Evolutionary conservation across 345 rosid species (phyloP).

Genomic region (Eucalyptus polyanthemos): DNA sequence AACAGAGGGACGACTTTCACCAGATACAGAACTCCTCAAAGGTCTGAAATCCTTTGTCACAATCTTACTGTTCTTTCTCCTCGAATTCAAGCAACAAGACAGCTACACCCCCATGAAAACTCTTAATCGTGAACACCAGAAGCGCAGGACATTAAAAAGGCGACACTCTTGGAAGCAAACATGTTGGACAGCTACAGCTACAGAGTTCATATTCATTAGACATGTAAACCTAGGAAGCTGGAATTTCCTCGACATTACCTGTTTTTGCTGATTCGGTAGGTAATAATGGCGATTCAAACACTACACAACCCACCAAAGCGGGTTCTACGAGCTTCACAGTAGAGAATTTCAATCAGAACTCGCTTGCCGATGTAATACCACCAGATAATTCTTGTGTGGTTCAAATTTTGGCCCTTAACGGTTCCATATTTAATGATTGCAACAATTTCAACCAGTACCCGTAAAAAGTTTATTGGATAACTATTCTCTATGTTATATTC

Average conservation of each 20-base stretch:
- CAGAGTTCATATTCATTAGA: not conserved
- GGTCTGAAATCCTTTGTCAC: not conserved
- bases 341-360: not conserved
- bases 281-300: not conserved
- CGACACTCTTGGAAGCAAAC: not conserved
- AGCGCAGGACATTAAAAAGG: not conserved
- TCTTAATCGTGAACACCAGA: not conserved
- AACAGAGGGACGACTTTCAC: slow-evolving; percentile 15
- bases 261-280: not conserved
- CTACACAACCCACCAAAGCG: not conserved
- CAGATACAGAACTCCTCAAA: slow-evolving; percentile 10
- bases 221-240: not conserved
- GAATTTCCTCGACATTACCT: not conserved
- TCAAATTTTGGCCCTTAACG: not conserved
- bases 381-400: not conserved
- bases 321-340: no score
- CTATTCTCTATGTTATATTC: no score
- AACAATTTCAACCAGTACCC: not conserved
- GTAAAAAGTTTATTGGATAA: no score
- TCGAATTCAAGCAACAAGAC: not conserved
- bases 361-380: not conserved
- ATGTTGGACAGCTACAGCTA: not conserved
- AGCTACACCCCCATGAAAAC: not conserved
- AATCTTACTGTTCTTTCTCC: not conserved
- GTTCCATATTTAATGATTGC: not conserved